Evolutionary conservation across 164 flowering plant genomes (phyloP).

Genomic region (Vitis labrusca): DNA sequence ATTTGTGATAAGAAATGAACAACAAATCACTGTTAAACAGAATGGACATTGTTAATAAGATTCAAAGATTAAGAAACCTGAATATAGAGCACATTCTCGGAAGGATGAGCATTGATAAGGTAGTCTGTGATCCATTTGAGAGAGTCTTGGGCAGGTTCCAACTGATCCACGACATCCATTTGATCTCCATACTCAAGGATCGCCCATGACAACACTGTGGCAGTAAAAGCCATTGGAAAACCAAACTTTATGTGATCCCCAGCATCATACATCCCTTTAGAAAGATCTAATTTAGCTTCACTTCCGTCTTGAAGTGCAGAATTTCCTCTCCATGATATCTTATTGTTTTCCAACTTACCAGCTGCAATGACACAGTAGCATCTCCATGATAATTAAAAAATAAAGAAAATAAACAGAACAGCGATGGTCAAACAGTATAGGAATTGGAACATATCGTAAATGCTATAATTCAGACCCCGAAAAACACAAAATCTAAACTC

Average conservation of each 20-base stretch:
- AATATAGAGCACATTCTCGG: slow-evolving; percentile 68
- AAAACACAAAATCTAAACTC: not conserved
- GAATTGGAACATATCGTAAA: not conserved
- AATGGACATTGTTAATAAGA: not conserved
- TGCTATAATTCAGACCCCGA: not conserved
- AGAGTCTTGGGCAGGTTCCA: slow-evolving; percentile 69
- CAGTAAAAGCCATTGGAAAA: slow-evolving; percentile 94
- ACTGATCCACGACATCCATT: slow-evolving; percentile 67
- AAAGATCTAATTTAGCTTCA: slow-evolving; percentile 62
- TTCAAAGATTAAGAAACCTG: slow-evolving; percentile 49
- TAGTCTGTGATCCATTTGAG: slow-evolving; percentile 96
- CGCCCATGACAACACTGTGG: slow-evolving; percentile 88
- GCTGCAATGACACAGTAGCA: slow-evolving; percentile 23
- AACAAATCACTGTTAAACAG: not conserved
- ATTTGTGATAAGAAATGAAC: not conserved
- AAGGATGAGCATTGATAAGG: slow-evolving; percentile 78
- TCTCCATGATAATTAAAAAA: not conserved
- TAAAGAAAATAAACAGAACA: not conserved
- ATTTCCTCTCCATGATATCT: slow-evolving; percentile 79
- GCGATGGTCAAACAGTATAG: not conserved
- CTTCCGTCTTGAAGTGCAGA: slow-evolving; percentile 72
- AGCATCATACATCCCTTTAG: slow-evolving; percentile 98
- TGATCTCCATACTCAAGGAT: slow-evolving; percentile 98
- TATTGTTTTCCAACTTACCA: slow-evolving; percentile 63
- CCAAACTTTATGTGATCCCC: slow-evolving; percentile 96